Percentiles rank a stretch among this genome's conserved stretches.
phyloP scores from a whole-genome alignment of 164 flowering plant genomes.

The Brasenia schreberi region DNA sequence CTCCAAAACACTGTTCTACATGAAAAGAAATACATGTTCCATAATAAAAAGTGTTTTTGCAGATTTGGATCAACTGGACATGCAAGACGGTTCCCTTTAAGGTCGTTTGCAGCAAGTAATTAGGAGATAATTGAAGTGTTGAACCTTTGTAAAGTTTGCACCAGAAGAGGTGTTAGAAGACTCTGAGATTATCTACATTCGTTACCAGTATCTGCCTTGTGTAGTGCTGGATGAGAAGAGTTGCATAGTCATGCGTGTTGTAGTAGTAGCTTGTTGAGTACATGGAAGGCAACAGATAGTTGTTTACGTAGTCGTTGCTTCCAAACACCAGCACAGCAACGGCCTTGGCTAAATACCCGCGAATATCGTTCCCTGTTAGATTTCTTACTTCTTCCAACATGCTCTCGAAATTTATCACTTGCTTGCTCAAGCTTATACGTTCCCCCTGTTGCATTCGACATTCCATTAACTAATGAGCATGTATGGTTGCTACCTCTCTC shows the following conservation, averaged over 20 bases:
- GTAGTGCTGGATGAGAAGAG: conserved; percentile 26
- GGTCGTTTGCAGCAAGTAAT: too few relatives aligned
- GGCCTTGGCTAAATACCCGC: conserved; percentile 16
- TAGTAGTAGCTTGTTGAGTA: conserved; percentile 18
- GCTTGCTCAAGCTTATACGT: conserved; percentile 43
- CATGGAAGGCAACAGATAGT: conserved; percentile 23
- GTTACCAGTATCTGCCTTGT: conserved; percentile 26
- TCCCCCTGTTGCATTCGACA: conserved; percentile 35
- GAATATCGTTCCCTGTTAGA: conserved; percentile 9
- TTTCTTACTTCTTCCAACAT: conserved; percentile 31
- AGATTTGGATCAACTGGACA: too few relatives aligned
- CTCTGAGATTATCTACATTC: not conserved
- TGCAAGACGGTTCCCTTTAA: too few relatives aligned
- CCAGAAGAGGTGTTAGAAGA: too few relatives aligned
- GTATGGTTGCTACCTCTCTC: not conserved
- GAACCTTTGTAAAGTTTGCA: too few relatives aligned
- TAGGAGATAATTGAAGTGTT: too few relatives aligned
- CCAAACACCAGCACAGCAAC: conserved; percentile 21
- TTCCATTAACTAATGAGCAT: not conserved
- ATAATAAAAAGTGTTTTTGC: too few relatives aligned
- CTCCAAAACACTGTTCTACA: too few relatives aligned
- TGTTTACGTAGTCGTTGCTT: conserved; percentile 39
- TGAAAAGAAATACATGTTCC: too few relatives aligned
- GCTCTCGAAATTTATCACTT: conserved; percentile 50
- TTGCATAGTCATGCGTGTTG: conserved; percentile 17